These are phyloP conservation scores for Globisporangium parvum DNA, from an alignment of 352 stramenopile genomes.

Conservation along the genomic window DNA sequence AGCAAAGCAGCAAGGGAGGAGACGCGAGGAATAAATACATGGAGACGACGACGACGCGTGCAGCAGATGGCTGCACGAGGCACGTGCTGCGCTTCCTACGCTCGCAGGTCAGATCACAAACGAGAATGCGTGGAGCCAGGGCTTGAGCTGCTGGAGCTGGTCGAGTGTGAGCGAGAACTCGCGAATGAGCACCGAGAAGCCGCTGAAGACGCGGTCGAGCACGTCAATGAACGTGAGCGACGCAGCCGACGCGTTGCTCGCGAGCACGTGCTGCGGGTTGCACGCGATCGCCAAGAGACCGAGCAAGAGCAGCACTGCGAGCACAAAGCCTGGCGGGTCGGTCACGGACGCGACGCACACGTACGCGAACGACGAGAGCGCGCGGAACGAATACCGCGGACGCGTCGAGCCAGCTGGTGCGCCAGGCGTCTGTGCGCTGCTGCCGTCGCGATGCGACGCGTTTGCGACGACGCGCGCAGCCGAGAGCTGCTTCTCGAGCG, in stretches of 20 bases:
- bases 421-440: slow-evolving; percentile 1
- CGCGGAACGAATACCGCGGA: slow-evolving; percentile 35
- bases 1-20: too few species aligned
- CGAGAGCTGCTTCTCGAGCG: slow-evolving; percentile 38
- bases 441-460: background rate
- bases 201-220: slow-evolving; percentile 59
- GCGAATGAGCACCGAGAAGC: slow-evolving; percentile 52
- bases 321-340: slow-evolving; percentile 62
- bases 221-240: slow-evolving; percentile 29
- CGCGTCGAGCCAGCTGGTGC: background rate
- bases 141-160: slow-evolving; percentile 43
- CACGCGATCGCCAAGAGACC: slow-evolving; percentile 52
- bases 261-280: slow-evolving; percentile 47
- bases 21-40: background rate
- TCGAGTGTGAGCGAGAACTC: slow-evolving; percentile 58
- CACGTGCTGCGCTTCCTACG: too few species aligned
- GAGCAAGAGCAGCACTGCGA: slow-evolving; percentile 64
- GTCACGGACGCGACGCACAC: slow-evolving; percentile 63
- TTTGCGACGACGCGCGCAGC: background rate
- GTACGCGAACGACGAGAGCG: slow-evolving; percentile 64
- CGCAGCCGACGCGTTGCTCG: slow-evolving; percentile 23
- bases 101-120: slow-evolving; percentile 31
- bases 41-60: background rate
- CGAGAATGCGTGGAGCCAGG: slow-evolving; percentile 52
- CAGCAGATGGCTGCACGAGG: too few species aligned